Evolutionary conservation across 2,329 filamentous ascomycete genomes (phyloP), one percentile per base, ranked within the genome.

Genomic region (Fusarium duplospermum): DNA sequence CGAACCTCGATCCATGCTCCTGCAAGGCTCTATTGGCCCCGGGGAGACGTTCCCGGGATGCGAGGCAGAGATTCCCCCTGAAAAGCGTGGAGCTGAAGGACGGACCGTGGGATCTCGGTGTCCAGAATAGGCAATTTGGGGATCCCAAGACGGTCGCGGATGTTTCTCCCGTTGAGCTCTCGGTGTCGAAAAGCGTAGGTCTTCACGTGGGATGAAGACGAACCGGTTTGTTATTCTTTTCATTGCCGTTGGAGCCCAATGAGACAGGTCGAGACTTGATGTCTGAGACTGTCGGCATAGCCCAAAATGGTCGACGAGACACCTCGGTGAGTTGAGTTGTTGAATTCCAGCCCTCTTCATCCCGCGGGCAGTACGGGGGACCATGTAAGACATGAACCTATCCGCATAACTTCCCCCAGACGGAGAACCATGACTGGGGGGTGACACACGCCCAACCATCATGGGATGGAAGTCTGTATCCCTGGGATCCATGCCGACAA

Each of bases 141-240:
- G 68, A 67, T 74, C 36, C 40, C 31, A 33, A 66, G 64, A 63
- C 22, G 67, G 67, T 57, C 45, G 38, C 62, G 60, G 71, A 64
- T 71, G 42, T 42, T 69, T 66, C 65, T 38, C 38, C 58, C 61
- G 66, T 59, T 47, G 40, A 63, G 61, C 59, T 70, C 54, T 78
- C 76, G 76, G 76, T 78, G 72, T 77, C 72, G 62, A 62, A 78
- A 78, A 74, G 59, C 63, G 75, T 67, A 78, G 73, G 56, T 68
- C 71, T 77, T 78, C 71, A 77, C 74, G 76, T 78, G 76, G 64
- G 66, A 68, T 66, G 50, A 24, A 38, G 40, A 65, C 22, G 24
- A 22, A 61, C 64, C 42, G 31, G 62, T 62, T 62, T 58, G 29
- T 42, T 60, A 36, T 36, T 36, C 18, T 35, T 27, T 18, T 29